Conservation (phyloP, 768 basidiomycete species). For the Amanita inopinata region DNA sequence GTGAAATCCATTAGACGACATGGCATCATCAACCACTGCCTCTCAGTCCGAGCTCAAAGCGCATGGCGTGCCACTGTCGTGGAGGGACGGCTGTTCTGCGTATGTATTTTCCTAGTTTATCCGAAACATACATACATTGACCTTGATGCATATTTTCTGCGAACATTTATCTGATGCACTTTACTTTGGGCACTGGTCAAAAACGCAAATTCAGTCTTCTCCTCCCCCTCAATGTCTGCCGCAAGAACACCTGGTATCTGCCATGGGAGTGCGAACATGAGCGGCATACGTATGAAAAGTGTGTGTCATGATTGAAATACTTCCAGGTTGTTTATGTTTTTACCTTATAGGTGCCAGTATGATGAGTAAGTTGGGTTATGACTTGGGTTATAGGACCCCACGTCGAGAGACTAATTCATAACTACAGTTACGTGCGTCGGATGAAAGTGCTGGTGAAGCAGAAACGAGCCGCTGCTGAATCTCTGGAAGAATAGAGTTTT, state of each 20-base stretch:
- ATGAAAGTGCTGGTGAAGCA: conserved; percentile 79
- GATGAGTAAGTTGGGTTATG: conserved; percentile 70
- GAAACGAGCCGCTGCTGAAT: conserved; percentile 36
- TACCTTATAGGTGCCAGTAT: conserved; percentile 70
- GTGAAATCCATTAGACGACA: no score
- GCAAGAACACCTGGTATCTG: conserved; percentile 65
- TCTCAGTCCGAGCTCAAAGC: conserved; percentile 78
- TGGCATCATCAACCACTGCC: conserved; percentile 70
- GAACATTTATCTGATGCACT: conserved; percentile 3
- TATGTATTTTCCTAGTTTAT: conserved; percentile 31
- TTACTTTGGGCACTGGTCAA: neutral
- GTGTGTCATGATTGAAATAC: conserved; percentile 18
- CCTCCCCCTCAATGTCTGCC: conserved; percentile 81
- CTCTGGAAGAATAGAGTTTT: conserved; percentile 7
- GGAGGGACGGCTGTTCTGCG: conserved; percentile 91
- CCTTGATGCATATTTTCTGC: neutral
- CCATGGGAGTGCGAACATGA: conserved; percentile 95
- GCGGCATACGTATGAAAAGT: conserved; percentile 81
- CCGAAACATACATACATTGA: neutral
- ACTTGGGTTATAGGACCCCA: no score
- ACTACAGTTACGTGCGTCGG: conserved; percentile 67
- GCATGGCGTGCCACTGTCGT: conserved; percentile 64
- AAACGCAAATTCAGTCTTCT: conserved; percentile 46
- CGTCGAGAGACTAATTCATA: neutral
- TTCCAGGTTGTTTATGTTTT: conserved; percentile 1